These are phyloP conservation scores for Jackrogersella multiformis DNA, from an alignment of 495 filamentous ascomycete species.

Conservation along the genomic window DNA sequence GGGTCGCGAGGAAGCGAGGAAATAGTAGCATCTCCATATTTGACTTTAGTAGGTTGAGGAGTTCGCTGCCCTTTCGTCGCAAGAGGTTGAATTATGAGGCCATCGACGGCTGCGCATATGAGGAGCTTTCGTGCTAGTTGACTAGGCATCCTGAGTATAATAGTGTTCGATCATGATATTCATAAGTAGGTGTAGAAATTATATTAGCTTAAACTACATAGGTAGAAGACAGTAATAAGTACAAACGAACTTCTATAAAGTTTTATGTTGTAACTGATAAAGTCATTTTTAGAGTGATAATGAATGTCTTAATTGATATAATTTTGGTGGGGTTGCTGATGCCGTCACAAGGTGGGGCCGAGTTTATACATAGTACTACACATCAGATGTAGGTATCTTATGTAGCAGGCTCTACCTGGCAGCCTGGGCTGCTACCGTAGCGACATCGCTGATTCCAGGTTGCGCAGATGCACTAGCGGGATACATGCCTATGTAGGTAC, in stretches of 20 bases:
- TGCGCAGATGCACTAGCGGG: conserved; percentile 1
- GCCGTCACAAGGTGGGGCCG: conserved; percentile 40
- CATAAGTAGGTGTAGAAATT: conserved; percentile 3
- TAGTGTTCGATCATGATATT: conserved; percentile 25
- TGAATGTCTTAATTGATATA: not conserved
- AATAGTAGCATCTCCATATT: conserved; percentile 73
- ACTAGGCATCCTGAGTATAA: conserved; percentile 67
- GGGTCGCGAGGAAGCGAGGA: conserved; percentile 49
- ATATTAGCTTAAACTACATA: not conserved
- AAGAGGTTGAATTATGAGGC: conserved; percentile 81
- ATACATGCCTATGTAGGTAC: not conserved
- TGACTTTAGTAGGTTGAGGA: conserved; percentile 67
- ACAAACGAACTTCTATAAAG: not conserved
- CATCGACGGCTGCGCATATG: conserved; percentile 85
- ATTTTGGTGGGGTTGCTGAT: conserved; percentile 42
- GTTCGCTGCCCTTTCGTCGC: conserved; percentile 60
- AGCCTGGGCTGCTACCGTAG: too few species aligned
- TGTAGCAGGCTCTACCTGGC: too few species aligned
- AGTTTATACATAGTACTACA: too few species aligned
- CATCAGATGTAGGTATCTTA: too few species aligned
- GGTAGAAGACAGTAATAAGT: not conserved
- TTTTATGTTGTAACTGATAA: conserved; percentile 18
- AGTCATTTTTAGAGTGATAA: conserved; percentile 19
- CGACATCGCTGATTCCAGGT: not conserved
- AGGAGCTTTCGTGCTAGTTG: conserved; percentile 81